Evolutionary conservation across 2,329 filamentous ascomycete genomes (phyloP).

Genomic region (Aspergillus cejpii): DNA sequence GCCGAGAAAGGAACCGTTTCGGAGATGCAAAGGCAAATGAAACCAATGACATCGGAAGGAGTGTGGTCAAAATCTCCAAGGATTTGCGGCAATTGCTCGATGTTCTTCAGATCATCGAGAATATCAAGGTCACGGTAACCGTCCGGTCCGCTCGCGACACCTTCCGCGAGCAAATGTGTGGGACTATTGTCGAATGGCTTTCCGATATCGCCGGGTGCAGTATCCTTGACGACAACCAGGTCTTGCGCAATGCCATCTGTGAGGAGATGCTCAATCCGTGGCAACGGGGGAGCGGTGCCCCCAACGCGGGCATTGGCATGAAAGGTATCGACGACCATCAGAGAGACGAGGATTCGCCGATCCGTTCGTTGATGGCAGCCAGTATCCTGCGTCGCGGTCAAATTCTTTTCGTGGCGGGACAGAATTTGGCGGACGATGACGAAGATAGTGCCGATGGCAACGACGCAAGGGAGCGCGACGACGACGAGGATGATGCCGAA

Average conservation of each 20-base stretch:
- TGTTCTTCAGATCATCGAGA: conserved; percentile 81
- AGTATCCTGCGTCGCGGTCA: conserved; percentile 39
- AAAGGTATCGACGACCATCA: conserved; percentile 79
- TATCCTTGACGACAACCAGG: conserved; percentile 69
- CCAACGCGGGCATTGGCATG: conserved; percentile 68
- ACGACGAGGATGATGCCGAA: conserved; percentile 43
- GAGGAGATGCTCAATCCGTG: conserved; percentile 86
- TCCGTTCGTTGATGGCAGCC: conserved; percentile 34
- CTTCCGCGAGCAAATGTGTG: conserved; percentile 97
- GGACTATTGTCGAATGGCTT: conserved; percentile 95
- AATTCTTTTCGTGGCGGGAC: conserved; percentile 43
- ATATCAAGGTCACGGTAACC: conserved; percentile 93
- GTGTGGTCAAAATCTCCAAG: conserved; percentile 68
- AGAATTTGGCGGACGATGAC: conserved; percentile 35
- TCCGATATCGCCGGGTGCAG: conserved; percentile 85
- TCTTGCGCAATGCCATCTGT: conserved; percentile 76
- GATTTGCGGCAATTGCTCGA: conserved; percentile 66
- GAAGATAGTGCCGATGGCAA: conserved; percentile 33
- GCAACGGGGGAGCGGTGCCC: conserved; percentile 76
- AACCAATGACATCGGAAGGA: conserved; percentile 80
- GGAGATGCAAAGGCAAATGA: conserved; percentile 74
- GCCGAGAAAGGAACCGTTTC: conserved; percentile 62
- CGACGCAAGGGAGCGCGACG: conserved; percentile 45
- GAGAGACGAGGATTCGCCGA: conserved; percentile 47
- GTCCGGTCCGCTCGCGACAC: conserved; percentile 90